These are phyloP conservation scores for Myrica gale DNA, from an alignment of 306 rosid genomes.

Conservation along the genomic window DNA sequence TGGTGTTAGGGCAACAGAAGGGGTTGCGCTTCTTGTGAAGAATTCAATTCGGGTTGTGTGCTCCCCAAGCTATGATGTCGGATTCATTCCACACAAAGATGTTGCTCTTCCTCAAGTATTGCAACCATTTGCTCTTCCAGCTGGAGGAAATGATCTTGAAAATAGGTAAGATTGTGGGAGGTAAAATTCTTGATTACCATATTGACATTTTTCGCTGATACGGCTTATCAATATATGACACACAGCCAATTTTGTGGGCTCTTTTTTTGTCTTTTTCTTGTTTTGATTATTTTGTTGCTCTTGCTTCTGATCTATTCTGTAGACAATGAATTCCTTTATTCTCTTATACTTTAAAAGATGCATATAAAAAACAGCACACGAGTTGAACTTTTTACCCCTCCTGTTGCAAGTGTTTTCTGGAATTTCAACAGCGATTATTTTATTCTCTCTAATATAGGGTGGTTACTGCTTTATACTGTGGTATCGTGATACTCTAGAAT, in stretches of 20 bases:
- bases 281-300: background rate
- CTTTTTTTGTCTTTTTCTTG: too few species aligned
- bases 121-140: conserved; percentile 96
- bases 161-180: conserved; percentile 53
- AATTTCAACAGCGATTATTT: background rate
- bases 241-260: background rate
- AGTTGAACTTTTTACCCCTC: background rate
- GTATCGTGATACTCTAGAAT: background rate
- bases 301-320: background rate
- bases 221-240: background rate
- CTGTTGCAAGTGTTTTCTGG: background rate
- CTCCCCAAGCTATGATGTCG: conserved; percentile 95
- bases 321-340: background rate
- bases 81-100: conserved; percentile 96
- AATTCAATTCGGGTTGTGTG: conserved; percentile 93
- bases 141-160: conserved; percentile 88
- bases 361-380: background rate
- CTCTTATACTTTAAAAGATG: background rate
- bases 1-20: conserved; percentile 96
- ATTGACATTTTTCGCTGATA: background rate
- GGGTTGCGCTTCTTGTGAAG: conserved; percentile 77
- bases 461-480: background rate
- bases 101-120: conserved; percentile 94
- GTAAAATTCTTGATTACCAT: background rate
- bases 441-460: background rate